Base-by-base conservation (phyloP, 495 filamentous ascomycete genomes). In the Podospora pseudocomata region DNA sequence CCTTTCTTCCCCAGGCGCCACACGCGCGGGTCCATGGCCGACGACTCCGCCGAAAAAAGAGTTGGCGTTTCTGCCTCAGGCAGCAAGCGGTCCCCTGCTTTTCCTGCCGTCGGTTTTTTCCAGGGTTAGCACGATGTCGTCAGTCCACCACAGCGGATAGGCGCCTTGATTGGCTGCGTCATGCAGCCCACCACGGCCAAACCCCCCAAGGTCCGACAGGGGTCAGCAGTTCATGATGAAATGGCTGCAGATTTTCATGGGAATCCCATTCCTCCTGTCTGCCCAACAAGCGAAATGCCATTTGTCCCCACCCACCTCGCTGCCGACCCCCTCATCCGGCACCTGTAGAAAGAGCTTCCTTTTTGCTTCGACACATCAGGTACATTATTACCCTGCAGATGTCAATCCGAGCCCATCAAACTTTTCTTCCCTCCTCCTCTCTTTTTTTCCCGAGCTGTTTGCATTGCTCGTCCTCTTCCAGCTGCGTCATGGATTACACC, bases 211-310 rank as follows among this genome's bases (percentile, higher is more conserved):
- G n/a, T 58, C n/a, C 55, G n/a, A 49, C 39, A 49, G 13, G 39
- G 39, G 39, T 49, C 39, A 49, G 39, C 39, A 49, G 39, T 58
- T 58, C 5, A 20, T 58, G 55, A 58, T 58, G 55, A 58, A 58
- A 58, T 58, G 55, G 55, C 23, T 58, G 55, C 55, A 58, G 55
- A 26, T 20, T 20, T 20, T 58, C n/a, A 58, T 58, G 55, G n/a
- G 23, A 58, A 58, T 58, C 55, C 55, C 55, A 58, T 58, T 26
- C 23, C 23, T 58, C 55, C 55, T 15, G 39, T n/a, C 55, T 26
- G 39, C 39, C 39, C 39, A 16, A 3, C 39, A 49, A 49, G 39
- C 2, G 15, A 49, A 49, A 49, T 49, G 39, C 39, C 39, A 49
- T 49, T 49, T 49, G 5, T 49, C 13, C 39, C 39, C 39, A 49